Percentiles rank a stretch among this genome's conserved stretches.
Evolutionary conservation across 257 asterid species (phyloP).

Genomic region (Forsythia viridissima): DNA sequence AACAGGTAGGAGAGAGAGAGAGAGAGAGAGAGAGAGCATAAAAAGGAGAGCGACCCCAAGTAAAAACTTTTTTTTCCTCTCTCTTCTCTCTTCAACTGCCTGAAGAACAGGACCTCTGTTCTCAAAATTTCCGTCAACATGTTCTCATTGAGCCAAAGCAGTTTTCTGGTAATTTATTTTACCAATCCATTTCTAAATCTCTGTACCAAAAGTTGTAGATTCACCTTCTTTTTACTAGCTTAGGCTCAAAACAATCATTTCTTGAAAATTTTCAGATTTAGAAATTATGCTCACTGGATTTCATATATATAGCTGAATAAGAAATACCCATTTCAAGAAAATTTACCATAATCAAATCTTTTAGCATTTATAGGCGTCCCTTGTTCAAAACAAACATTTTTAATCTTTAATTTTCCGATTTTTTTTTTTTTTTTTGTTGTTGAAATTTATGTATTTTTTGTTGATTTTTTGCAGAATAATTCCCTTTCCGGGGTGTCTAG

Average conservation of each 20-base stretch:
- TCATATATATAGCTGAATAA: background rate
- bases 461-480: conserved; percentile 33
- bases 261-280: background rate
- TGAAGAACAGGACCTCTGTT: background rate
- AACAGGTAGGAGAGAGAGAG: conserved; percentile 14
- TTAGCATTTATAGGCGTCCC: background rate
- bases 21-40: background rate
- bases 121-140: conserved; percentile 25
- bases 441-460: background rate
- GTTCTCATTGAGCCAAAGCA: conserved; percentile 48
- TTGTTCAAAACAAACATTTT: too few relatives aligned
- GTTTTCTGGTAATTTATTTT: conserved; percentile 36
- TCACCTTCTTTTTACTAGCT: background rate
- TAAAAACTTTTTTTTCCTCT: conserved; percentile 8
- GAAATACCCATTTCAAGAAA: conserved; percentile 22
- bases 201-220: conserved; percentile 6
- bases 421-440: too few relatives aligned
- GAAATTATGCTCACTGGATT: conserved; percentile 7
- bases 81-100: background rate
- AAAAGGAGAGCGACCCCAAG: conserved; percentile 21
- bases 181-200: background rate
- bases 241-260: too few relatives aligned
- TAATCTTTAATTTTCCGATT: too few relatives aligned
- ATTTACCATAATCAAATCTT: background rate
- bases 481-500: conserved; percentile 35